Base-by-base conservation (phyloP, 768 basidiomycete genomes). In the Paxillus rubicundulus region DNA sequence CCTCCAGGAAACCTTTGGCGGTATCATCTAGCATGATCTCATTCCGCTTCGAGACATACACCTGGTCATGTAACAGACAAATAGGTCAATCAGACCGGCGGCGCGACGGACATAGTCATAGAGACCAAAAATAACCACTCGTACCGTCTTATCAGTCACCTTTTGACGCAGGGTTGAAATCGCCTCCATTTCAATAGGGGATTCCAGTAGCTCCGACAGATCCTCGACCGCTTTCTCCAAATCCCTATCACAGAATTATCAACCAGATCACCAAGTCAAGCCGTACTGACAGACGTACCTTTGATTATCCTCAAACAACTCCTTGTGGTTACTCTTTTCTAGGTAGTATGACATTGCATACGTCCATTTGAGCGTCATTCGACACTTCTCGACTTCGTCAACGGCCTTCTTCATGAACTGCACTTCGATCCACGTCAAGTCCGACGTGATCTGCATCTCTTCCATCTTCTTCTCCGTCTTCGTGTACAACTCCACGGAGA, bases 391-490 rank as follows among this genome's bases (percentile, higher is more conserved):
- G 36, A 91, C 82, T 68, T 88, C 87, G 64, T 98, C 97, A 4
- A 98, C 95, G 1, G 97, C 97, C 71, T 95, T 95, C 78, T 93
- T 94, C 81, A 97, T 95, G 72, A 99, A 99, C 72, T 98, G 96
- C 28, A 85, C 94, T 72, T 99, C 95, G 60, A 99, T 99, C 97
- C 97, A 99, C 2, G 93, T 94, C 36, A 99, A 73, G 50, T 85
- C 80, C 2, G 92, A 93, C 10, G 86, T 87, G 57, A 93, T 81
- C 75, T 98, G 97, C 88, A 98, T 96, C 72, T 97, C 93, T 71
- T 98, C 94, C 97, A 99, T 99, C 85, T 98, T 98, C 82, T 96
- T 94, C 80, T 99, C 95, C 12, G 96, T 98, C 76, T 94, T 94
- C 50, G 80, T 80, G 70, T 95, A 96, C 38, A 98, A 76, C 58